Evolutionary conservation across 1,284 basidiomycete genomes (phyloP).

Genomic region (Marasmius fiardii): DNA sequence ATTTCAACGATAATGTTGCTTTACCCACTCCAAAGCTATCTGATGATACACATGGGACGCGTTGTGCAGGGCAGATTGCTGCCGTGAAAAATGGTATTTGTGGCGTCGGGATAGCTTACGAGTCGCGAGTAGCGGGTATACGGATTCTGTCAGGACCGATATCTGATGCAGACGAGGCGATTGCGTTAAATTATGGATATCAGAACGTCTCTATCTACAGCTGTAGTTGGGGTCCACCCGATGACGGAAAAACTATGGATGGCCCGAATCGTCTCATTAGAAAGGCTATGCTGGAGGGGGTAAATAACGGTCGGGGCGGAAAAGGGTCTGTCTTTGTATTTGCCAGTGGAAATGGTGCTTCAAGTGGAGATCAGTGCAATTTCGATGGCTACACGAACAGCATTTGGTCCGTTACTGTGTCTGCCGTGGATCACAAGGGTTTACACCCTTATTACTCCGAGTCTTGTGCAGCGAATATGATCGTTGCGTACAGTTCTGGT

Average conservation of each 20-base stretch:
- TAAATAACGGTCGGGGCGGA: constrained; percentile 87
- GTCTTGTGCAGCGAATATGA: constrained; percentile 93
- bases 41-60: constrained; percentile 97
- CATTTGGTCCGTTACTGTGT: constrained; percentile 95
- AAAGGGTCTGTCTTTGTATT: constrained; percentile 97
- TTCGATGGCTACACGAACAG: constrained; percentile 99
- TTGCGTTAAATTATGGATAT: constrained; percentile 91
- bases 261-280: constrained; percentile 89
- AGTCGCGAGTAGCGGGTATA: constrained; percentile 88
- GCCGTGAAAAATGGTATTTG: constrained; percentile 95
- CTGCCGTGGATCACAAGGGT: constrained; percentile 89
- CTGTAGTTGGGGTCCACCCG: constrained; percentile 98
- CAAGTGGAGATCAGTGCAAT: constrained; percentile 94
- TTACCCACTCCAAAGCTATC: constrained; percentile 85
- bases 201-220: constrained; percentile 93
- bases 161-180: constrained; percentile 96
- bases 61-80: constrained; percentile 98
- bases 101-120: constrained; percentile 92
- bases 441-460: constrained; percentile 97
- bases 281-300: constrained; percentile 93
- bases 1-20: constrained; percentile 93
- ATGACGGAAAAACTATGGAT: constrained; percentile 95
- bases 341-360: constrained; percentile 95
- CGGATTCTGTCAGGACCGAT: constrained; percentile 96
- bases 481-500: constrained; percentile 97